Percentiles rank a stretch among this genome's conserved stretches.
Evolutionary conservation across 2,329 filamentous ascomycete species (phyloP).

Genomic region (Clonostachys rhizophaga): DNA sequence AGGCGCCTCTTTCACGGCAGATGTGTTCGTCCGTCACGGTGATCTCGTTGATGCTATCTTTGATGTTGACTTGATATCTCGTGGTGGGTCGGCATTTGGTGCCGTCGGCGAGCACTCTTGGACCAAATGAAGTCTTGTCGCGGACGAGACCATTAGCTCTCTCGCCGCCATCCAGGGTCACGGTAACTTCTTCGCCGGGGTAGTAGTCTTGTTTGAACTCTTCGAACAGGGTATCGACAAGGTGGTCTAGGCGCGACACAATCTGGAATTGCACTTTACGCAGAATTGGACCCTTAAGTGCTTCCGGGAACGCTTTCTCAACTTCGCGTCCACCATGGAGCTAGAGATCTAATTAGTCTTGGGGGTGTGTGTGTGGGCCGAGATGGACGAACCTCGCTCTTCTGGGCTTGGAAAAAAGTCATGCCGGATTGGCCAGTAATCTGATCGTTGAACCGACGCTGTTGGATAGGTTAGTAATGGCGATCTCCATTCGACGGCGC

Average conservation of each 20-base stretch:
- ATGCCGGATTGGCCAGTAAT: conserved; percentile 90
- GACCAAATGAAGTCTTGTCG: conserved; percentile 77
- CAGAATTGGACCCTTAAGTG: conserved; percentile 84
- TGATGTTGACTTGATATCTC: conserved; percentile 75
- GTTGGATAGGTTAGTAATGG: neutral
- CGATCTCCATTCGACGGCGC: neutral
- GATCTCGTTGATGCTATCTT: conserved; percentile 67
- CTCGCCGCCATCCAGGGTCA: conserved; percentile 65
- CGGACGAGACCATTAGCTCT: conserved; percentile 70
- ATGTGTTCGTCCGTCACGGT: conserved; percentile 80
- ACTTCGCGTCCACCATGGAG: conserved; percentile 80
- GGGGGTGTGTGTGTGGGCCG: conserved; percentile 1
- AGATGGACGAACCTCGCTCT: conserved; percentile 70
- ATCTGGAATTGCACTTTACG: conserved; percentile 89
- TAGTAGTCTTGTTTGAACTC: conserved; percentile 90
- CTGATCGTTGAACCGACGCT: conserved; percentile 91
- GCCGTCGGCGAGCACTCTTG: conserved; percentile 58
- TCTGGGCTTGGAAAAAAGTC: conserved; percentile 87
- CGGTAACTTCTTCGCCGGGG: conserved; percentile 78
- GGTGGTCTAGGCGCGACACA: conserved; percentile 81
- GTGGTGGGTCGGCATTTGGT: conserved; percentile 66
- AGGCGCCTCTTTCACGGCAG: conserved; percentile 81
- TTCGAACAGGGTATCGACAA: conserved; percentile 64
- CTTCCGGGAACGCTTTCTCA: conserved; percentile 86
- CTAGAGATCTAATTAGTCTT: conserved; percentile 29